These are phyloP conservation scores for Globisporangium recalcitrans DNA, from an alignment of 352 stramenopile species.

Conservation along the genomic window DNA sequence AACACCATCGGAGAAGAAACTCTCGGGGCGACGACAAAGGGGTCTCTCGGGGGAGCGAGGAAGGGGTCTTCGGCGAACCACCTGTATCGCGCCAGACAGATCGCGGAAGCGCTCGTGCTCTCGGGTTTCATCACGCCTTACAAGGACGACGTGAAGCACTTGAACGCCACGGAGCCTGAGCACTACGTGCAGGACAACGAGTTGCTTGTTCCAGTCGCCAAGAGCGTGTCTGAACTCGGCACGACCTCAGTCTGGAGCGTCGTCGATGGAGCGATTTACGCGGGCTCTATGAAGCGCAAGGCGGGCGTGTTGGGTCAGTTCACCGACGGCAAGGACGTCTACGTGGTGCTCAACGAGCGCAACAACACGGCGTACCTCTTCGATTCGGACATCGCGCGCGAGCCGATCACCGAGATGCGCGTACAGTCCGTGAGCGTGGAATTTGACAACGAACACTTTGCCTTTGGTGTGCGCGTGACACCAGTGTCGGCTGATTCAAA, in stretches of 20 bases:
- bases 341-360: constrained; percentile 8
- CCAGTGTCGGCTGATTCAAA: neutral
- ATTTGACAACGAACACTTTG: constrained; percentile 1
- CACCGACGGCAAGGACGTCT: constrained; percentile 6
- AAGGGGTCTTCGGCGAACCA: no score
- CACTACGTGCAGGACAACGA: constrained; percentile 7
- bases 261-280: constrained; percentile 5
- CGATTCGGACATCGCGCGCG: constrained; percentile 6
- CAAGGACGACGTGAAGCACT: constrained; percentile 1
- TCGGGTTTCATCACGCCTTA: constrained; percentile 9
- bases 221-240: neutral
- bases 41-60: no score
- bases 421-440: neutral
- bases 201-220: constrained; percentile 1
- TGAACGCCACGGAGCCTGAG: neutral
- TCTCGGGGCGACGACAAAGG: no score
- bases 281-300: constrained; percentile 8
- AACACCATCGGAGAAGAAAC: no score
- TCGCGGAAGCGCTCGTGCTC: constrained; percentile 12
- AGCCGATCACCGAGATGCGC: neutral
- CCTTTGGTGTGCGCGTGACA: constrained; percentile 1
- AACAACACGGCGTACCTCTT: constrained; percentile 7
- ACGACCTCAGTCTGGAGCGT: constrained; percentile 8
- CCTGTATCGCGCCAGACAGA: neutral
- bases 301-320: neutral